phyloP scores from a whole-genome alignment of 805 yeast genomes.

The Zygoascus biomembranicola region DNA sequence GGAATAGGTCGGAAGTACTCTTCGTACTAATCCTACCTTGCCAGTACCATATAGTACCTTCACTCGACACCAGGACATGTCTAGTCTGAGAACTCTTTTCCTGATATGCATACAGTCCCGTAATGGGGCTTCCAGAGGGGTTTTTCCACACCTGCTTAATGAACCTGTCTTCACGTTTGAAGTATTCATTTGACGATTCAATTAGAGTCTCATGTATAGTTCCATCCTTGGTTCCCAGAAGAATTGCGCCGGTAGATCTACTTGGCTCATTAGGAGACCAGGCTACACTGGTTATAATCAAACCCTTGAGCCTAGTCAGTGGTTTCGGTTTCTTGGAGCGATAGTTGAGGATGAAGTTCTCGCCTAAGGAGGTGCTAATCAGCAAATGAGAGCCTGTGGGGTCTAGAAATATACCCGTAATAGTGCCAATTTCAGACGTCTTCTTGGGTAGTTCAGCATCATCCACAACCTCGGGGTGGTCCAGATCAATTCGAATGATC shows the following conservation, averaged over 20 bases:
- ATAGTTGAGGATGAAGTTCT: constrained; percentile 41
- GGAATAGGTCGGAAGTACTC: constrained; percentile 21
- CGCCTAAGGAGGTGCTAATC: constrained; percentile 38
- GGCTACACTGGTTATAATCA: constrained; percentile 35
- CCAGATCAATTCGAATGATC: constrained; percentile 58
- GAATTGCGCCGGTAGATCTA: constrained; percentile 37
- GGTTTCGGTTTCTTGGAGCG: constrained; percentile 34
- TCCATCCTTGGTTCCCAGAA: constrained; percentile 45
- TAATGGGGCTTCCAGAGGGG: constrained; percentile 20
- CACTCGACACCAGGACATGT: constrained; percentile 15
- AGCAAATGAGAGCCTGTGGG: constrained; percentile 45
- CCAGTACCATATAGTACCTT: constrained; percentile 21
- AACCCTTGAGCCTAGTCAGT: constrained; percentile 40
- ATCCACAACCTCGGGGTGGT: constrained; percentile 52
- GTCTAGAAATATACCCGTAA: constrained; percentile 37
- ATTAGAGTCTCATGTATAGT: constrained; percentile 38
- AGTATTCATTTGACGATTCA: constrained; percentile 39
- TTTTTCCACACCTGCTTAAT: constrained; percentile 36
- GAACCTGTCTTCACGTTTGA: constrained; percentile 34
- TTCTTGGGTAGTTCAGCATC: constrained; percentile 28
- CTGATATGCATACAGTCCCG: constrained; percentile 16
- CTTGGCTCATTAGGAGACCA: constrained; percentile 35
- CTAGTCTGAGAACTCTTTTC: constrained; percentile 4
- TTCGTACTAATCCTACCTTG: constrained; percentile 15
- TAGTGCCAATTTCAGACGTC: constrained; percentile 16